Evolutionary conservation across 495 filamentous ascomycete species (phyloP).

Genomic region (Podospora pseudoanserina): DNA sequence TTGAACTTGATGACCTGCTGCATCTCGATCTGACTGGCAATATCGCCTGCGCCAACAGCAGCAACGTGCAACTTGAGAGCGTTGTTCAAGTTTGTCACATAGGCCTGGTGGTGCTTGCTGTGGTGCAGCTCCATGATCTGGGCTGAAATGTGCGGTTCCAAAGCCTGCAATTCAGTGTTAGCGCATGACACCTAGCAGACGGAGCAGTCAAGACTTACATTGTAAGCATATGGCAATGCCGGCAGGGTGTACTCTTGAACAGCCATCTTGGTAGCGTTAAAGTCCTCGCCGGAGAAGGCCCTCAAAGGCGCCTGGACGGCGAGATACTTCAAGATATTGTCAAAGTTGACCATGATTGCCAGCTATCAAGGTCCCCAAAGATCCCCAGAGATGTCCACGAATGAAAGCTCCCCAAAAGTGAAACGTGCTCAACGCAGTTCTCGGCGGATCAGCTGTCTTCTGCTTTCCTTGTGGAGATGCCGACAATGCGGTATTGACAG

Average conservation of each 20-base stretch:
- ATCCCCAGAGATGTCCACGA: conserved; percentile 2
- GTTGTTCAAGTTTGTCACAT: conserved; percentile 67
- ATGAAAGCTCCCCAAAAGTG: background rate
- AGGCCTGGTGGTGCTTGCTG: conserved; percentile 68
- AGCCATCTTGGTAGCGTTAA: conserved; percentile 31
- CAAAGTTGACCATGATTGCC: conserved; percentile 31
- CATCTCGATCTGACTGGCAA: conserved; percentile 64
- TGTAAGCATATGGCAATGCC: conserved; percentile 43
- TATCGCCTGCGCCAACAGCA: conserved; percentile 46
- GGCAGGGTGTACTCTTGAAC: conserved; percentile 38
- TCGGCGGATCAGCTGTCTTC: background rate
- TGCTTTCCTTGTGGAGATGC: background rate
- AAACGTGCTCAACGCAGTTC: conserved; percentile 20
- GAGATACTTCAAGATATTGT: conserved; percentile 29
- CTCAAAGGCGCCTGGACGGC: conserved; percentile 27
- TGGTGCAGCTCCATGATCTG: conserved; percentile 94
- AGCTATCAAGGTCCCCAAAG: background rate
- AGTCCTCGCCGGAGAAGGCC: conserved; percentile 20
- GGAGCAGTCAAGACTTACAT: conserved; percentile 35
- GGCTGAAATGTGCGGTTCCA: conserved; percentile 86
- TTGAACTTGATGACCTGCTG: conserved; percentile 83
- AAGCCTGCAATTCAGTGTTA: conserved; percentile 46
- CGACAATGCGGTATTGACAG: conserved; percentile 1
- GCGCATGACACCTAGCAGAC: background rate
- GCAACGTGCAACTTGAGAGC: conserved; percentile 52